Conservation (phyloP, 2,329 filamentous ascomycete species). For the Hymenoscyphus albidus region DNA sequence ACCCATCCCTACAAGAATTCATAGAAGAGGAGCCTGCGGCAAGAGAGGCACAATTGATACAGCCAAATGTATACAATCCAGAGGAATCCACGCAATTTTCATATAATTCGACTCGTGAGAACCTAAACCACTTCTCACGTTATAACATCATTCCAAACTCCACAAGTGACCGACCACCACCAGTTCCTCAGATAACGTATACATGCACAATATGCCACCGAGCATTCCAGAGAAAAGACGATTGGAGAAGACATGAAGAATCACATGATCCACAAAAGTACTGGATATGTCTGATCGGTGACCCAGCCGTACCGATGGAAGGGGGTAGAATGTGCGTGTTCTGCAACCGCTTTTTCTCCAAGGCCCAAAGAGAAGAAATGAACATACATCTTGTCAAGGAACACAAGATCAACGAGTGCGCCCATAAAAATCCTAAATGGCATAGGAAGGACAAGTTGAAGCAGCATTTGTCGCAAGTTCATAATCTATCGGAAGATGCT, state of each 20-base stretch:
- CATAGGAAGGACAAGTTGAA: conserved; percentile 26
- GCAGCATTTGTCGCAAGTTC: conserved; percentile 24
- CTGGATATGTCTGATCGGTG: conserved; percentile 25
- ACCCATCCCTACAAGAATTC: conserved; percentile 7
- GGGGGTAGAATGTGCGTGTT: conserved; percentile 21
- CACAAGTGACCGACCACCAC: background rate
- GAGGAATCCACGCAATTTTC: background rate
- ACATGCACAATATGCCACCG: conserved; percentile 20
- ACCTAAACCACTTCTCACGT: background rate
- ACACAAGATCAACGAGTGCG: conserved; percentile 23
- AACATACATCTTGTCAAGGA: conserved; percentile 16
- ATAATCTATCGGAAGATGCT: conserved; percentile 16
- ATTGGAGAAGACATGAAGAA: conserved; percentile 28
- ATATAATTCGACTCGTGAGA: conserved; percentile 9
- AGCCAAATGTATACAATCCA: background rate
- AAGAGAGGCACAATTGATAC: background rate
- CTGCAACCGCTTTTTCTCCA: conserved; percentile 13
- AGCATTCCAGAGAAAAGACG: conserved; percentile 23
- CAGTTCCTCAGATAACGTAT: conserved; percentile 18
- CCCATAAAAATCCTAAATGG: conserved; percentile 15
- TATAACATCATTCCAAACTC: background rate
- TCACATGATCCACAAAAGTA: conserved; percentile 23
- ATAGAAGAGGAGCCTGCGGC: conserved; percentile 6
- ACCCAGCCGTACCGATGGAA: conserved; percentile 9
- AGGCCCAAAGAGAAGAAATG: conserved; percentile 15